A percentile compares a stretch with the other conserved stretches of the same genome.
These are phyloP conservation scores for Sporothrix sp. DNA, from an alignment of 2,329 filamentous ascomycete species.

Conservation along the genomic window DNA sequence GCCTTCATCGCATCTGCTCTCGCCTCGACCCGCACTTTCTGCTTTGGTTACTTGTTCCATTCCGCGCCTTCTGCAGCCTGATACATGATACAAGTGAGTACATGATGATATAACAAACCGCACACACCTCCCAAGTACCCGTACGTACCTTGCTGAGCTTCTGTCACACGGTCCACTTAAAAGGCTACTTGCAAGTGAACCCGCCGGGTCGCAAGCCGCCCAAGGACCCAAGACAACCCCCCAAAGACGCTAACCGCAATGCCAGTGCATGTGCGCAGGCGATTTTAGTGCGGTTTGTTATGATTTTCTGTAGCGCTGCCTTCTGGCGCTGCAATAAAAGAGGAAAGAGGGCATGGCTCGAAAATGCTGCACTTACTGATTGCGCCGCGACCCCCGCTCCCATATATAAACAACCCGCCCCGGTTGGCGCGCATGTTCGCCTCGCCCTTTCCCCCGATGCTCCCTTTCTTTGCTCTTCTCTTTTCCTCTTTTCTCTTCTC, in stretches of 20 bases:
- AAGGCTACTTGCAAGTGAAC: no score
- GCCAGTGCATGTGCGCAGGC: neutral
- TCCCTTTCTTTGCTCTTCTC: slow-evolving; percentile 28
- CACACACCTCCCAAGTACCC: neutral
- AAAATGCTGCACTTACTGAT: slow-evolving; percentile 36
- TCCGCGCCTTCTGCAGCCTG: no score
- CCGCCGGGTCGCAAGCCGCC: no score
- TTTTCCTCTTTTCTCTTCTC: slow-evolving; percentile 2
- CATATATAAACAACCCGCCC: slow-evolving; percentile 51
- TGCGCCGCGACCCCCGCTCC: slow-evolving; percentile 43
- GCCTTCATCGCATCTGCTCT: no score
- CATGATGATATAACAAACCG: no score
- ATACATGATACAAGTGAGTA: no score
- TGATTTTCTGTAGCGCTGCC: neutral
- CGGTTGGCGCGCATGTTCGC: slow-evolving; percentile 40
- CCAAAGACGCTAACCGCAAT: neutral
- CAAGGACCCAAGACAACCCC: no score
- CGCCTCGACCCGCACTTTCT: no score
- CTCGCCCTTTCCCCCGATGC: slow-evolving; percentile 31
- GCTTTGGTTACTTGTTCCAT: no score
- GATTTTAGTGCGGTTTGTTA: slow-evolving; percentile 1
- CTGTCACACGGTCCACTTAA: neutral
- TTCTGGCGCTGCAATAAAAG: neutral
- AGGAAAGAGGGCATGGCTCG: neutral
- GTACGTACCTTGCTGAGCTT: neutral